Percentiles rank a stretch among this genome's conserved stretches.
Evolutionary conservation across 1,284 basidiomycete genomes (phyloP).

Genomic region (Sporisorium sorghi): DNA sequence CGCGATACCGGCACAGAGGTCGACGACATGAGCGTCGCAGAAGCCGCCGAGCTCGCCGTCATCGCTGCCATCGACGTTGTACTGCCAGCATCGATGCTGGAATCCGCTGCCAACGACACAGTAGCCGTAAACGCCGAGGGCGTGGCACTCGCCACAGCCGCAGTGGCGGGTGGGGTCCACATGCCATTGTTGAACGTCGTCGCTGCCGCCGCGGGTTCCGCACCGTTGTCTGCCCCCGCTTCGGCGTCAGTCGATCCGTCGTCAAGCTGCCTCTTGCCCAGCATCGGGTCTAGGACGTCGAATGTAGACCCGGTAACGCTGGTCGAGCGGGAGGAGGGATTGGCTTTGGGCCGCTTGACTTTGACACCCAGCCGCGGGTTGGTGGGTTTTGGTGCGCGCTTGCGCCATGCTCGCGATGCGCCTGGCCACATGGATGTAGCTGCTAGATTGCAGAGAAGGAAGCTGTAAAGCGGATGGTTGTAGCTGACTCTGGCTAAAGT

Average conservation of each 20-base stretch:
- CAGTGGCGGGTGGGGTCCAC: constrained; percentile 37
- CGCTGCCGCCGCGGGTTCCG: not conserved
- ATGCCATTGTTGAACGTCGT: constrained; percentile 36
- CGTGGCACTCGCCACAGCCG: not conserved
- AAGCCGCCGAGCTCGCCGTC: too few relatives aligned
- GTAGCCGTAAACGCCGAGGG: constrained; percentile 15
- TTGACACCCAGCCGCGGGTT: constrained; percentile 31
- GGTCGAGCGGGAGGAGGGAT: not conserved
- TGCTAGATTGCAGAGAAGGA: too few relatives aligned
- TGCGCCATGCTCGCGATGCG: constrained; percentile 30
- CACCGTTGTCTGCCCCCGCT: not conserved
- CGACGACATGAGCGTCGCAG: not conserved
- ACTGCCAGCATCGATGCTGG: not conserved
- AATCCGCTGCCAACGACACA: not conserved
- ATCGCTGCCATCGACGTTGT: not conserved
- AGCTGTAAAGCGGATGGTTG: too few relatives aligned
- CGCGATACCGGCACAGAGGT: not conserved
- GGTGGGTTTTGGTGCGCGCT: constrained; percentile 17
- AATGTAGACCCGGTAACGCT: not conserved
- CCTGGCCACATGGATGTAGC: constrained; percentile 38
- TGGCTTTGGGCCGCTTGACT: constrained; percentile 1
- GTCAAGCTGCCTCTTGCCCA: constrained; percentile 14
- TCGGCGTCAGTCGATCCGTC: not conserved
- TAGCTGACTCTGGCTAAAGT: not conserved
- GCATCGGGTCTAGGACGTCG: constrained; percentile 2